Conservation (phyloP, 306 rosid genomes). For the Morella rubra region DNA sequence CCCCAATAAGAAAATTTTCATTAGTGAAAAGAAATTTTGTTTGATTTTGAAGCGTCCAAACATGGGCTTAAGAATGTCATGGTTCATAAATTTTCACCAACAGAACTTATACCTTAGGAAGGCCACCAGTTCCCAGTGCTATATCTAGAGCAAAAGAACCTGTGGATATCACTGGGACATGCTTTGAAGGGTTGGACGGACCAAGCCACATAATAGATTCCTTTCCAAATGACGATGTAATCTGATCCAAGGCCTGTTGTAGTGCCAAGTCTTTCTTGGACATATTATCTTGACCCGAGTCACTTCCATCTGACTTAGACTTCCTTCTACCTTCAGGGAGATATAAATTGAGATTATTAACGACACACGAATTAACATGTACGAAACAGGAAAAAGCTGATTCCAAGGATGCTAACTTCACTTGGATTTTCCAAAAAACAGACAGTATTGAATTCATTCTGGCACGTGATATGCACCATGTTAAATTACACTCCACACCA, state of each 20-base stretch:
- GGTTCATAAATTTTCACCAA: slow-evolving; percentile 15
- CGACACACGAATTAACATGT: background rate
- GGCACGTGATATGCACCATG: background rate
- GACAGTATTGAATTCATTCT: background rate
- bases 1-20: background rate
- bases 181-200: slow-evolving; percentile 41
- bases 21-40: background rate
- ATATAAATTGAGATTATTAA: slow-evolving; percentile 5
- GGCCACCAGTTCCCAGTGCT: slow-evolving; percentile 81
- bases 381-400: background rate
- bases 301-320: slow-evolving; percentile 74
- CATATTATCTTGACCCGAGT: slow-evolving; percentile 60
- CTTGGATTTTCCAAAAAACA: background rate
- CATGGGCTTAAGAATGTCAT: slow-evolving; percentile 7
- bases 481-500: background rate
- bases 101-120: slow-evolving; percentile 73
- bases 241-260: slow-evolving; percentile 89
- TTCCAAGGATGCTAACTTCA: background rate
- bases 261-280: slow-evolving; percentile 81
- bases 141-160: slow-evolving; percentile 84
- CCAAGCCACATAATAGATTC: slow-evolving; percentile 99
- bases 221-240: slow-evolving; percentile 78
- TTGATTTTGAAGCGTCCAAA: too few species aligned
- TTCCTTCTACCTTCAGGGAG: slow-evolving; percentile 54
- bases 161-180: slow-evolving; percentile 75